Evolutionary conservation across 192 early-diverging fungal genomes (phyloP).

Genomic region (Funneliformis mosseae): DNA sequence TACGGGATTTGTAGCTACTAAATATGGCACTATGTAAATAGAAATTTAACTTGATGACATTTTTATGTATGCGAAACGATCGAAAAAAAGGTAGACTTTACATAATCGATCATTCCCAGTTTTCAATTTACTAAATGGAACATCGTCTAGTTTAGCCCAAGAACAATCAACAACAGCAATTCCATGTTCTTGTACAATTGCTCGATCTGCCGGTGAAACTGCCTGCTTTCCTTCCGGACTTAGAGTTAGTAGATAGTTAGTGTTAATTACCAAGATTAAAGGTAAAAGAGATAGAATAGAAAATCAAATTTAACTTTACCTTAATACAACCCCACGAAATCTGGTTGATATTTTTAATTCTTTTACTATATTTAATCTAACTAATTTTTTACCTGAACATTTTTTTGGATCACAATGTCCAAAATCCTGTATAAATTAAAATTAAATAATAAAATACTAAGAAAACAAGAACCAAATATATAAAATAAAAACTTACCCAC

Average conservation of each 20-base stretch:
- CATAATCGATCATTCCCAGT: slow-evolving; percentile 83
- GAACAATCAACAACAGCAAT: slow-evolving; percentile 96
- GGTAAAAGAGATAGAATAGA: background rate
- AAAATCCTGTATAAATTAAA: slow-evolving; percentile 76
- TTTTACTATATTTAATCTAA: slow-evolving; percentile 77
- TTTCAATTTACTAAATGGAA: slow-evolving; percentile 89
- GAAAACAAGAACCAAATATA: background rate
- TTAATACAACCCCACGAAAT: slow-evolving; percentile 90
- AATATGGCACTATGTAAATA: slow-evolving; percentile 73
- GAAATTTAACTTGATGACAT: background rate
- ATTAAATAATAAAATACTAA: background rate
- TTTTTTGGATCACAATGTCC: slow-evolving; percentile 99
- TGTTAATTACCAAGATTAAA: background rate
- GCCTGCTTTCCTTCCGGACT: slow-evolving; percentile 85
- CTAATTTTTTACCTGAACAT: slow-evolving; percentile 91
- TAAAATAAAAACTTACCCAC: slow-evolving; percentile 53
- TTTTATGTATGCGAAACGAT: background rate
- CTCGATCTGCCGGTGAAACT: slow-evolving; percentile 84
- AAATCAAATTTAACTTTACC: slow-evolving; percentile 43
- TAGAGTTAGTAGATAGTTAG: slow-evolving; percentile 39
- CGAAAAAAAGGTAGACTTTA: slow-evolving; percentile 41
- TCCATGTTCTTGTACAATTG: slow-evolving; percentile 76
- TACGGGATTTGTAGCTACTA: slow-evolving; percentile 95
- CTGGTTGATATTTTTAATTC: slow-evolving; percentile 78
- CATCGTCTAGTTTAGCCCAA: slow-evolving; percentile 93